Percentiles rank a stretch among this genome's conserved stretches.
These are phyloP conservation scores for Lathyrus tuberosus DNA, from an alignment of 306 rosid species.

Conservation along the genomic window DNA sequence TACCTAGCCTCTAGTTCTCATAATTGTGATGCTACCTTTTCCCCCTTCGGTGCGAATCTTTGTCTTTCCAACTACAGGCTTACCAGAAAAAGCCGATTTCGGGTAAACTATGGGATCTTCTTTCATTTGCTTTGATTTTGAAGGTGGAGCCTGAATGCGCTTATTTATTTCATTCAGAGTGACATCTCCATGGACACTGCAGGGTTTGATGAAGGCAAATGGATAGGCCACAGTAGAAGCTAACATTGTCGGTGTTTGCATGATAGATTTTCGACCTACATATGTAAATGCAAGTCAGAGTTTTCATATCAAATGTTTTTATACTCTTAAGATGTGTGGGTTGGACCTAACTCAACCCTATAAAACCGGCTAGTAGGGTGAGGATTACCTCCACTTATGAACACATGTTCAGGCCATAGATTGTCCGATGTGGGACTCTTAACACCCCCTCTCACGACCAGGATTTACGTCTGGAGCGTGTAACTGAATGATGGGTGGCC, in stretches of 20 bases:
- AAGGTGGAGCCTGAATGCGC: slow-evolving; percentile 74
- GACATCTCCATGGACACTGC: slow-evolving; percentile 80
- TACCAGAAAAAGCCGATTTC: slow-evolving; percentile 92
- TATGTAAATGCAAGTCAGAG: slow-evolving; percentile 40
- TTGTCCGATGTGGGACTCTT: too few relatives aligned
- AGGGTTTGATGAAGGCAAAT: slow-evolving; percentile 83
- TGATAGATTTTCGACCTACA: slow-evolving; percentile 75
- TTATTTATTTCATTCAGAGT: slow-evolving; percentile 94
- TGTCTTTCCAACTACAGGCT: slow-evolving; percentile 91
- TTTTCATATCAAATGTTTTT: slow-evolving; percentile 15
- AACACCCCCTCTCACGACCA: too few relatives aligned
- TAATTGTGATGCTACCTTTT: slow-evolving; percentile 96
- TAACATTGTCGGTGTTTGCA: slow-evolving; percentile 66
- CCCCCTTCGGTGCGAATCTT: slow-evolving; percentile 91
- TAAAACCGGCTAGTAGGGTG: too few relatives aligned
- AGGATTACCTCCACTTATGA: too few relatives aligned
- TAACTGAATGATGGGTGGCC: too few relatives aligned
- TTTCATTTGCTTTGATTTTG: slow-evolving; percentile 49
- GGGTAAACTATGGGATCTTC: slow-evolving; percentile 73
- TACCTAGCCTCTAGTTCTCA: slow-evolving; percentile 88
- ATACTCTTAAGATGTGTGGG: too few relatives aligned
- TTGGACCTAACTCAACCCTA: too few relatives aligned
- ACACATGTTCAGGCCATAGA: too few relatives aligned
- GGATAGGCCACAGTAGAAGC: slow-evolving; percentile 91
- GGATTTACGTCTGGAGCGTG: too few relatives aligned